Base-by-base conservation (phyloP, 768 basidiomycete genomes). In the Solioccasus polychromus region DNA sequence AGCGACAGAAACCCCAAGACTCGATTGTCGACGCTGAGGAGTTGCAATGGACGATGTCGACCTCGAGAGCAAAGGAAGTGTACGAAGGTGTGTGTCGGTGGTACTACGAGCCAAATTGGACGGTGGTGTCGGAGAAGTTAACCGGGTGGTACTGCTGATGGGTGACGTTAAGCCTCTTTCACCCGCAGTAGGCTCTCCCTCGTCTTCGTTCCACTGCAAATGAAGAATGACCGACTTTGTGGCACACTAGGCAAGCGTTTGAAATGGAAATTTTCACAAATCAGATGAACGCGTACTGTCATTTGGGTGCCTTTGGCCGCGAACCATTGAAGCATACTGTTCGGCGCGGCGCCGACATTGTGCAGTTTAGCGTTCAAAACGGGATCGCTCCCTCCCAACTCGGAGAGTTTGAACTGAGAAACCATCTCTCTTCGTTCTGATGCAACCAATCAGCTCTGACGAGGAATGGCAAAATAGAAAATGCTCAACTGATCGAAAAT, bases 321-420 rank as follows among this genome's bases (percentile, higher is more conserved):
- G 61, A 93, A 92, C 90, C 90, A 92, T 79, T 92, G 90, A 10
- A 92, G 72, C 89, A 89, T 90, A 62, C 90, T 91, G 57, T 92
- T 86, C 23, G 88, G 81, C 0, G 88, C 88, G 19, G 77, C 62
- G 1, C 92, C 92, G 8, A 94, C 84, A 53, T 89, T 82, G 55
- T 80, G 78, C 44, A 94, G 60, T 57, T 82, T 88, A 1, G 80
- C 67, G 49, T 75, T 82, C 54, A 88, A 58, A 19, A 78, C 69
- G 15, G 85, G 82, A 62, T 92, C 85, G 0, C 77, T 67, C 1
- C 68, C 80, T 17, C 82, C 87, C 35, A 95, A 68, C 48, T 92
- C 88, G 3, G 83, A 80, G 35, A 95, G 72, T 63, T 85, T 92
- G 73, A 92, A 93, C 60, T 93, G 91, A 8, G 88, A 89, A 11